phyloP scores from a whole-genome alignment of 1,284 basidiomycete species.

The Lentinus polychrous region DNA sequence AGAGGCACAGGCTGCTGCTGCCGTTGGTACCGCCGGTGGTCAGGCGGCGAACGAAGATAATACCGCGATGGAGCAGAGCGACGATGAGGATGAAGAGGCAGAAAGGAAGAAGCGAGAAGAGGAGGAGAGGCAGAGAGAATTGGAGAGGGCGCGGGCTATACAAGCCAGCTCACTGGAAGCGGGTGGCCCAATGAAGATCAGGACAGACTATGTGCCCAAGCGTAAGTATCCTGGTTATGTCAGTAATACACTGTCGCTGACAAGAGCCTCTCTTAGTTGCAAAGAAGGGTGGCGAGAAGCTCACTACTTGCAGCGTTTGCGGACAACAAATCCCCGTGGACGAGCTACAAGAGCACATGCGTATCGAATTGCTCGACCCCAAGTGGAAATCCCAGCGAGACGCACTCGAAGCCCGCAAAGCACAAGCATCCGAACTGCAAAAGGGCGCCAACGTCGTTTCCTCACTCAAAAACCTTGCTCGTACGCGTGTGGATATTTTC shows the following conservation, averaged over 20 bases:
- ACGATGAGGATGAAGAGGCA: conserved; percentile 67
- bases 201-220: conserved; percentile 94
- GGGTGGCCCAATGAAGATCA: conserved; percentile 89
- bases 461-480: conserved; percentile 85
- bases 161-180: conserved; percentile 72
- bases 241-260: not conserved
- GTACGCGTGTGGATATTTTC: conserved; percentile 91
- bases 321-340: conserved; percentile 91
- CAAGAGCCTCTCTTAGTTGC: conserved; percentile 34
- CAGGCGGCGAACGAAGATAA: conserved; percentile 48
- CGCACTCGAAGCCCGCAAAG: conserved; percentile 78
- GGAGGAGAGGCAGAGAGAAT: conserved; percentile 69
- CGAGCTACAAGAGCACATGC: conserved; percentile 96
- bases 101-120: conserved; percentile 65
- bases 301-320: conserved; percentile 90
- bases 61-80: conserved; percentile 69
- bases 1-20: conserved; percentile 69
- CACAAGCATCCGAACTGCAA: conserved; percentile 84
- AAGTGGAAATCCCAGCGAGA: conserved; percentile 96
- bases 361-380: conserved; percentile 96
- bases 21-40: conserved; percentile 52
- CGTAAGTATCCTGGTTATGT: conserved; percentile 40
- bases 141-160: conserved; percentile 71
- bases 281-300: conserved; percentile 60
- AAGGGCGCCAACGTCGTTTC: conserved; percentile 88